Evolutionary conservation across 805 yeast genomes (phyloP).

Genomic region (Myxozyma nipponensis): DNA sequence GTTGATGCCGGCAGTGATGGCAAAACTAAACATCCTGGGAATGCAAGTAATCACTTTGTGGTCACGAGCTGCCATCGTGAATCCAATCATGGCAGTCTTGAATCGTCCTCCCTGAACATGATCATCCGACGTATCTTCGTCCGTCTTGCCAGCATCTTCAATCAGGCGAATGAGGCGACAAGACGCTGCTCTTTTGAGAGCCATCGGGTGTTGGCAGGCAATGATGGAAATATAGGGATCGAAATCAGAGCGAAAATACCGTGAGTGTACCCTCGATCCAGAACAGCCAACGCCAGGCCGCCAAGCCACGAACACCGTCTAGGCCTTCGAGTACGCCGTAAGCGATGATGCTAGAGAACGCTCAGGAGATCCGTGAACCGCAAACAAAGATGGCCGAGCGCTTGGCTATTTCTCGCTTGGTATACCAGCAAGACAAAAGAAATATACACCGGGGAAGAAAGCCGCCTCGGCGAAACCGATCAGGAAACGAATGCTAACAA

Average conservation of each 20-base stretch:
- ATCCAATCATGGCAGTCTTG: conserved; percentile 11
- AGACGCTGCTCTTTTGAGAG: conserved; percentile 45
- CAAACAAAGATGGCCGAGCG: conserved; percentile 51
- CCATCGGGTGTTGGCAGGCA: conserved; percentile 50
- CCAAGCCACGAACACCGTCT: conserved; percentile 43
- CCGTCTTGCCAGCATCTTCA: conserved; percentile 43
- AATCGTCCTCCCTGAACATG: not conserved
- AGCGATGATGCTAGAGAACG: conserved; percentile 53
- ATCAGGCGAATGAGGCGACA: conserved; percentile 41
- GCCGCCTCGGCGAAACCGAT: conserved; percentile 51
- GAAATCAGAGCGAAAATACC: conserved; percentile 45
- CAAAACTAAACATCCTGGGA: conserved; percentile 39
- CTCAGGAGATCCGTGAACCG: conserved; percentile 50
- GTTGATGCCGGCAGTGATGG: conserved; percentile 59
- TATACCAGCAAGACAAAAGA: conserved; percentile 56
- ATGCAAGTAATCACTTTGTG: conserved; percentile 27
- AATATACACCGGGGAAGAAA: conserved; percentile 48
- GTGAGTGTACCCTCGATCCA: conserved; percentile 56
- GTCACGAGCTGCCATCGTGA: conserved; percentile 28
- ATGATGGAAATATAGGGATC: conserved; percentile 49
- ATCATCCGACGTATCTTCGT: conserved; percentile 33
- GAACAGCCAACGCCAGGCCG: conserved; percentile 56
- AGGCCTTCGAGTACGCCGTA: conserved; percentile 48
- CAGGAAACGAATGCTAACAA: conserved; percentile 45
- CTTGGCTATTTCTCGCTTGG: conserved; percentile 47